Base-by-base conservation (phyloP, 1,284 basidiomycete genomes). In the Hemileia vastatrix region DNA sequence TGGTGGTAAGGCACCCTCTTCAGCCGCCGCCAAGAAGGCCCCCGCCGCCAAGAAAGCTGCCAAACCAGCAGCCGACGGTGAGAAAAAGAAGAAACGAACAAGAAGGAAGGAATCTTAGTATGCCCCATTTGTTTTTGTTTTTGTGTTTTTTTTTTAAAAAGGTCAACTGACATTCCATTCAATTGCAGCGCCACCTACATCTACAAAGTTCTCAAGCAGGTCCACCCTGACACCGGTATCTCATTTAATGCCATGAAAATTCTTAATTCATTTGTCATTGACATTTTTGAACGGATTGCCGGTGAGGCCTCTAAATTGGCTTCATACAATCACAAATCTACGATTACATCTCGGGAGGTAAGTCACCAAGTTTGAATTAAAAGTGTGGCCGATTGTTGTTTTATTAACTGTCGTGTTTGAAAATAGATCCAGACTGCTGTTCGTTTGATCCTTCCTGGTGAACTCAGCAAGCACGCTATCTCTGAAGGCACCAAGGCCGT, bases 181-280 rank as follows among this genome's bases (percentile, higher is more conserved):
- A 23, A 11, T 43, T 71, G 24, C 27, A 62, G 59, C 23, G 59
- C 31, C 49, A 62, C 90, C 3, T 93, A 93, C 81, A 91, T 93
- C 77, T 92, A 92, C 83, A 92, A 72, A 80, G 87, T 90, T 67
- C 80, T 90, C 67, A 90, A 86, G 79, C 88, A 90, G 76, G 91
- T 95, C 65, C 91, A 95, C 81, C 92, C 91, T 63, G 92, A 95
- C 76, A 94, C 89, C 68, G 92, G 92, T 84, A 93, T 94, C 78
- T 87, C 88, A 66, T 94, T 93, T 84, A 95, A 93, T 82, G 91
- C 90, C 47, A 95, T 95, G 91, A 84, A 86, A 63, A 88, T 95
- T 74, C 79, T 95, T 52, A 94, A 94, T 83, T 89, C 86, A 62
- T 73, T 75, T 64, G 69, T 71, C 54, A 67, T 69, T 58, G 72